A percentile compares a stretch with the other conserved stretches of the same genome.
Conservation (phyloP, 164 flowering plant species). For the Akebia trifoliata region DNA sequence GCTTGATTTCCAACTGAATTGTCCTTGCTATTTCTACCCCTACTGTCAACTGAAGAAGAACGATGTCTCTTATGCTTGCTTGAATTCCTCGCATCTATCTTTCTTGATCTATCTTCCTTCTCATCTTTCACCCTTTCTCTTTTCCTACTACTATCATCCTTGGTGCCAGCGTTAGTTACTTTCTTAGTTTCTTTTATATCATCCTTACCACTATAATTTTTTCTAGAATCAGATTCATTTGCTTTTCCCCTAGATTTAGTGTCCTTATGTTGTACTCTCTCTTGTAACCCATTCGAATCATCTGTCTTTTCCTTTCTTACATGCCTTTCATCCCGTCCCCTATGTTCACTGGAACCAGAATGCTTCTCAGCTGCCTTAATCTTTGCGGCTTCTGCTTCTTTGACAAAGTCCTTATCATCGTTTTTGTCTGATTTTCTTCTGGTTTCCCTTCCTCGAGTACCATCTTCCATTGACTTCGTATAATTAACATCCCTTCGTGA, state of each 20-base stretch:
- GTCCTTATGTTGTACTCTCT: conserved; percentile 36
- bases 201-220: conserved; percentile 27
- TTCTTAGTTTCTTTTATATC: too few relatives aligned
- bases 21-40: conserved; percentile 56
- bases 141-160: conserved; percentile 51
- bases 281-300: conserved; percentile 44
- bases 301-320: conserved; percentile 36
- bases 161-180: too few relatives aligned
- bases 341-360: conserved; percentile 24
- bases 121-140: conserved; percentile 42
- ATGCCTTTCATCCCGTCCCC: conserved; percentile 41
- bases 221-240: conserved; percentile 47
- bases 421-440: conserved; percentile 27
- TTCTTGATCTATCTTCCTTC: conserved; percentile 43
- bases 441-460: conserved; percentile 23
- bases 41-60: conserved; percentile 51
- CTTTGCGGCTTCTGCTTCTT: conserved; percentile 29
- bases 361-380: too few relatives aligned
- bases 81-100: conserved; percentile 44
- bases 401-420: conserved; percentile 27
- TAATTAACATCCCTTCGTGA: conserved; percentile 12
- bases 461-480: conserved; percentile 24
- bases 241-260: conserved; percentile 32
- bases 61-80: conserved; percentile 57
- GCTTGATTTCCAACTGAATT: too few relatives aligned